Evolutionary conservation across 352 stramenopile species (phyloP).

Genomic region (Globisporangium mamillatum): DNA sequence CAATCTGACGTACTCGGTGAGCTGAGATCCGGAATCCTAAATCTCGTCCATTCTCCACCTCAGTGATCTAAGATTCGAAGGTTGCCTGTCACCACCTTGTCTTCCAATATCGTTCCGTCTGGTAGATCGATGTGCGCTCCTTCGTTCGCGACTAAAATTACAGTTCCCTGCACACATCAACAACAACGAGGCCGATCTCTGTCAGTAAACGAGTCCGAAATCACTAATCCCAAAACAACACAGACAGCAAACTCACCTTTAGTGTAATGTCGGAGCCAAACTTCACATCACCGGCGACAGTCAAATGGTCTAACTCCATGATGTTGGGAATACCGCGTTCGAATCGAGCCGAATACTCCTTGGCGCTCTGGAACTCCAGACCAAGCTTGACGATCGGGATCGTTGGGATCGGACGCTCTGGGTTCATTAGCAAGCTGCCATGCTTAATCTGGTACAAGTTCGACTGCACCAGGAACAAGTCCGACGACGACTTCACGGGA

Average conservation of each 20-base stretch:
- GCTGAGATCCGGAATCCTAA: background rate
- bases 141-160: constrained; percentile 95
- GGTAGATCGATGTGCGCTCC: constrained; percentile 92
- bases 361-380: constrained; percentile 86
- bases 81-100: constrained; percentile 95
- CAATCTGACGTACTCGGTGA: background rate
- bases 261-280: constrained; percentile 92
- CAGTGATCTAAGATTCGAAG: constrained; percentile 92
- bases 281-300: constrained; percentile 90
- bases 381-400: constrained; percentile 94
- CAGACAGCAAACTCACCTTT: constrained; percentile 51
- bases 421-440: constrained; percentile 88
- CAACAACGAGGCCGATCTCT: background rate
- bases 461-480: constrained; percentile 95
- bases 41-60: background rate
- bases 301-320: constrained; percentile 92
- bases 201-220: background rate
- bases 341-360: constrained; percentile 88
- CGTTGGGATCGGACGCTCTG: constrained; percentile 66
- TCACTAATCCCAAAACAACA: background rate
- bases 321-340: constrained; percentile 91
- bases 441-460: constrained; percentile 94
- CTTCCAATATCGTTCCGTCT: constrained; percentile 90
- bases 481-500: constrained; percentile 98
- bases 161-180: constrained; percentile 69